These are phyloP conservation scores for Myxozyma monticola DNA, from an alignment of 805 yeast genomes.

Conservation along the genomic window DNA sequence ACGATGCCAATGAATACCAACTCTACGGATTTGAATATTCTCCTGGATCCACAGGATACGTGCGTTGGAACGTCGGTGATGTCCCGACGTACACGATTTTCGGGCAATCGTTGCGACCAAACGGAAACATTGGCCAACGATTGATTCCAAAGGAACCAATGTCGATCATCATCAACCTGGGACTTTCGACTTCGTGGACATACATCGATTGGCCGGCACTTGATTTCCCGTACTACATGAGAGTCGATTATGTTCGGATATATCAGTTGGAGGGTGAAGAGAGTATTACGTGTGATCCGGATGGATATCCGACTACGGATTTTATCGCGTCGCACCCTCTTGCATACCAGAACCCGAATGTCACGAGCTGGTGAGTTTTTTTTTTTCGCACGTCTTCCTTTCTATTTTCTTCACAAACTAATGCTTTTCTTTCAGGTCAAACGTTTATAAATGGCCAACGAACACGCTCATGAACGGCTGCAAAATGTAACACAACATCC, in stretches of 20 bases:
- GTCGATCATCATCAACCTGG: slow-evolving; percentile 84
- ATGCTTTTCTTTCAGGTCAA: slow-evolving; percentile 9
- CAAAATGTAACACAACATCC: not conserved
- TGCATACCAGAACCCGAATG: slow-evolving; percentile 69
- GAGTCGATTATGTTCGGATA: slow-evolving; percentile 83
- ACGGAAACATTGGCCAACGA: slow-evolving; percentile 87
- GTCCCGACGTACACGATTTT: slow-evolving; percentile 72
- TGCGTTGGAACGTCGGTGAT: slow-evolving; percentile 84
- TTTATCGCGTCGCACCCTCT: slow-evolving; percentile 70
- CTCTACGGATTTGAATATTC: slow-evolving; percentile 74
- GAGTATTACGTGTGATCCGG: slow-evolving; percentile 81
- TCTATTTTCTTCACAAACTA: too few relatives aligned
- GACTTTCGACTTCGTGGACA: slow-evolving; percentile 90
- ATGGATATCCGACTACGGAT: slow-evolving; percentile 77
- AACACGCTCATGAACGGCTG: slow-evolving; percentile 26
- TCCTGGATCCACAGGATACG: slow-evolving; percentile 71
- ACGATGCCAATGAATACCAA: slow-evolving; percentile 65
- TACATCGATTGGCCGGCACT: slow-evolving; percentile 80
- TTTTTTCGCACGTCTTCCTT: too few relatives aligned
- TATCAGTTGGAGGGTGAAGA: slow-evolving; percentile 73
- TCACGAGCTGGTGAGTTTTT: slow-evolving; percentile 62
- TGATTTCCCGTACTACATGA: slow-evolving; percentile 75
- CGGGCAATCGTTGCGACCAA: slow-evolving; percentile 77
- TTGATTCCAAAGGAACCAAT: slow-evolving; percentile 85
- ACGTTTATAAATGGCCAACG: slow-evolving; percentile 26